Conservation (phyloP, 2,329 filamentous ascomycete genomes). For the Cylindrodendrum hubeiense region DNA sequence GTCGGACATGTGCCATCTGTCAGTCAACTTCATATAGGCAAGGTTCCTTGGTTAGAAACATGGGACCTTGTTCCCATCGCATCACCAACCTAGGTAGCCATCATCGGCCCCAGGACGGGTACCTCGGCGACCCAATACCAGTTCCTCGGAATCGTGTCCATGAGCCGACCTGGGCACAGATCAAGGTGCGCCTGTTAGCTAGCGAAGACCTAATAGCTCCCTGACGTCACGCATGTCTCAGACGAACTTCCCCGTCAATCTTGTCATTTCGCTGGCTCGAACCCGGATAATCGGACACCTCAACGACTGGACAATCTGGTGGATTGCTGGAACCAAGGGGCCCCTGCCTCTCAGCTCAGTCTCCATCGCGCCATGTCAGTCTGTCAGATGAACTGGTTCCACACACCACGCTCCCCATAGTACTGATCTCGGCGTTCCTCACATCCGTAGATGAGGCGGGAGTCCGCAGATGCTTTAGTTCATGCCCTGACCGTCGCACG, state of each 20-base stretch:
- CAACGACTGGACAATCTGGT: constrained; percentile 3
- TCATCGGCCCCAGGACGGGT: constrained; percentile 11
- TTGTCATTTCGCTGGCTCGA: background rate
- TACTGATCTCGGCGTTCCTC: constrained; percentile 18
- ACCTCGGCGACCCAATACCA: constrained; percentile 4
- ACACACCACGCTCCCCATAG: constrained; percentile 18
- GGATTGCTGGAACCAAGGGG: constrained; percentile 19
- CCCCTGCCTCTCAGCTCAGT: constrained; percentile 20
- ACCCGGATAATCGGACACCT: constrained; percentile 6
- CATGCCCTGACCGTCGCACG: constrained; percentile 7
- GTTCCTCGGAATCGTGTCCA: background rate
- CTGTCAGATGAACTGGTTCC: constrained; percentile 28
- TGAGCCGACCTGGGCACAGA: background rate
- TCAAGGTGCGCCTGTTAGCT: background rate
- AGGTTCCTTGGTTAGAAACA: background rate
- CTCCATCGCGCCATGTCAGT: constrained; percentile 28
- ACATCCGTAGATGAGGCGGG: constrained; percentile 16
- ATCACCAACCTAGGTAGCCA: background rate
- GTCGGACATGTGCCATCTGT: background rate
- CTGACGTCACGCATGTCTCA: background rate
- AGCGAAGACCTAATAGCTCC: background rate
- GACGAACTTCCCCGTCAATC: background rate
- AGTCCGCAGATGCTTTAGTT: background rate
- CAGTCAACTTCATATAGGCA: background rate
- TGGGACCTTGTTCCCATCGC: constrained; percentile 3